phyloP scores from a whole-genome alignment of 2,329 filamentous ascomycete genomes.

The Cercospora canescens region DNA sequence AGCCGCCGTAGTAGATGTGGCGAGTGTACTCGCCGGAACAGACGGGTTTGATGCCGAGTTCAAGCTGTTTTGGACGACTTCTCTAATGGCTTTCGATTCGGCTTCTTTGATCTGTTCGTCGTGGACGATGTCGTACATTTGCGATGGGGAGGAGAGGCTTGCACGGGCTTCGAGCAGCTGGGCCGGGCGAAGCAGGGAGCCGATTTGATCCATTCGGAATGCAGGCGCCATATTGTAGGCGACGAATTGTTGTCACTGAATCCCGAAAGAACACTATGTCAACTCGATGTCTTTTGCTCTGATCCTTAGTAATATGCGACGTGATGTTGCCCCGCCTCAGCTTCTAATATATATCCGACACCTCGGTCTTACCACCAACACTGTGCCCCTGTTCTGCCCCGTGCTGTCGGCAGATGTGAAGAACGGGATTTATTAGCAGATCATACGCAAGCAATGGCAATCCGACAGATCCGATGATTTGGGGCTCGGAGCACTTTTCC shows the following conservation, averaged over 20 bases:
- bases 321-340: not conserved
- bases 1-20: constrained; percentile 31
- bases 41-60: constrained; percentile 61
- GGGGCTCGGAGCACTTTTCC: too few relatives aligned
- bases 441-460: not conserved
- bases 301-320: not conserved
- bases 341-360: not conserved
- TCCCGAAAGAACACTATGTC: too few relatives aligned
- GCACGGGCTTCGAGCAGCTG: constrained; percentile 59
- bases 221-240: constrained; percentile 44
- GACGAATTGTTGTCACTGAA: not conserved
- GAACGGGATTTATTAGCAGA: not conserved
- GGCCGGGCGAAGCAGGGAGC: constrained; percentile 66
- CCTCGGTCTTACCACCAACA: not conserved
- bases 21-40: constrained; percentile 66
- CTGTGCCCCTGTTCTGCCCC: not conserved
- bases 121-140: constrained; percentile 45
- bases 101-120: constrained; percentile 52
- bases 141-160: constrained; percentile 48
- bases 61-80: constrained; percentile 63
- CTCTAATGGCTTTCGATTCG: constrained; percentile 64
- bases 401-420: not conserved
- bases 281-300: too few relatives aligned
- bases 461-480: too few relatives aligned
- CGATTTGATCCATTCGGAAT: constrained; percentile 71